phyloP scores from a whole-genome alignment of 495 filamentous ascomycete genomes.

The Annulohypoxylon maeteangense region DNA sequence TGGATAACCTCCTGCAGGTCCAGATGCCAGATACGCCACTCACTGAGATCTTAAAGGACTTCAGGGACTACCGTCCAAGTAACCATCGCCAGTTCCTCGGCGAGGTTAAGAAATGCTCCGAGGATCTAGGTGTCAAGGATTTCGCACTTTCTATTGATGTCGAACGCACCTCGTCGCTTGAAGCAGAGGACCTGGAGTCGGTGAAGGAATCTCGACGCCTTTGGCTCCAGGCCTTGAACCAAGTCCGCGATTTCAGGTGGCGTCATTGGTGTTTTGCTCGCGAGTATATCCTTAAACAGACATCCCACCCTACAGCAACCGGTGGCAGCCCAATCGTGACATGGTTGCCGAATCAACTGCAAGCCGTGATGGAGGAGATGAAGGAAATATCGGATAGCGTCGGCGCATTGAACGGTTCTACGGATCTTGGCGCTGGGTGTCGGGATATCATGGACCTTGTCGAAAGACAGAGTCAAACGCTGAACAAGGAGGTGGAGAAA shows the following conservation, averaged over 20 bases:
- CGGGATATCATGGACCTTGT: slow-evolving; percentile 77
- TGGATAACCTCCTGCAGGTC: slow-evolving; percentile 83
- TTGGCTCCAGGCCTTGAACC: slow-evolving; percentile 78
- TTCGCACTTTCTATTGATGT: slow-evolving; percentile 68
- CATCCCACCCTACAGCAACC: slow-evolving; percentile 84
- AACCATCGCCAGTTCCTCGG: slow-evolving; percentile 87
- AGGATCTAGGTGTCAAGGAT: slow-evolving; percentile 65
- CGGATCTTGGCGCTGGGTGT: slow-evolving; percentile 49
- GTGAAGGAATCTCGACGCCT: slow-evolving; percentile 59
- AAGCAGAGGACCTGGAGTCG: slow-evolving; percentile 36
- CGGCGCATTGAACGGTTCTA: slow-evolving; percentile 51
- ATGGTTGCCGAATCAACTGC: slow-evolving; percentile 87
- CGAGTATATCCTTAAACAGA: slow-evolving; percentile 90
- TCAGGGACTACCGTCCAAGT: slow-evolving; percentile 83
- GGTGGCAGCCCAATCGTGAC: slow-evolving; percentile 93
- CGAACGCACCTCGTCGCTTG: slow-evolving; percentile 43
- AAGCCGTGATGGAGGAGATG: slow-evolving; percentile 82
- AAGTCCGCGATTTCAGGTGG: slow-evolving; percentile 92
- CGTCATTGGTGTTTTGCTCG: slow-evolving; percentile 94
- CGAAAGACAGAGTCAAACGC: slow-evolving; percentile 71
- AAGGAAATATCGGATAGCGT: slow-evolving; percentile 64
- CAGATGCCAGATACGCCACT: slow-evolving; percentile 85
- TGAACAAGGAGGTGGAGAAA: slow-evolving; percentile 80
- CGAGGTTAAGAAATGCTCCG: slow-evolving; percentile 68
- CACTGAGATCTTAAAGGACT: slow-evolving; percentile 85